phyloP scores from a whole-genome alignment of 1,284 basidiomycete species.

The Boletus sp. region DNA sequence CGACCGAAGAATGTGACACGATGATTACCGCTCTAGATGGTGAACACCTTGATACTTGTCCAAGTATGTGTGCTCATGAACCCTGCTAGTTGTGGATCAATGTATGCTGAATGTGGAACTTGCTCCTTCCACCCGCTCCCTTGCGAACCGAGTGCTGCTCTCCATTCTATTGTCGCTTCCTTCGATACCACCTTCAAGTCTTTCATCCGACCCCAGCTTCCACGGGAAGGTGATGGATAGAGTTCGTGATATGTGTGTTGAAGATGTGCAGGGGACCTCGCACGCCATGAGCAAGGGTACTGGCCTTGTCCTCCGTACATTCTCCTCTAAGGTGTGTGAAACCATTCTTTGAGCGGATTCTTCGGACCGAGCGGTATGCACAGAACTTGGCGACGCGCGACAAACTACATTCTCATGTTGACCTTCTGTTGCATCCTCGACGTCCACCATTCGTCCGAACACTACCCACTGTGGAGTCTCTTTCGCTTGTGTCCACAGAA shows the following conservation, averaged over 20 bases:
- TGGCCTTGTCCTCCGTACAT: conserved; percentile 44
- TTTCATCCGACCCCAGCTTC: conserved; percentile 52
- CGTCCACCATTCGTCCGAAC: conserved; percentile 69
- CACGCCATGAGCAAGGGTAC: conserved; percentile 58
- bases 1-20: conserved; percentile 48
- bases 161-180: conserved; percentile 56
- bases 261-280: conserved; percentile 50
- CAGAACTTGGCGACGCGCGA: conserved; percentile 19
- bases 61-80: conserved; percentile 8
- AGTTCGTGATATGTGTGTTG: conserved; percentile 46
- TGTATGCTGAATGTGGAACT: conserved; percentile 50
- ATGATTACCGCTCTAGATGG: conserved; percentile 61
- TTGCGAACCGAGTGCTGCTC: conserved; percentile 55
- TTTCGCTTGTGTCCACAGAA: conserved; percentile 58
- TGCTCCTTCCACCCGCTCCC: conserved; percentile 50
- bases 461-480: conserved; percentile 57
- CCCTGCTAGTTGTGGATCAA: conserved; percentile 43
- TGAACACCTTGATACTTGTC: conserved; percentile 31
- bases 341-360: neutral
- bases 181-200: conserved; percentile 47
- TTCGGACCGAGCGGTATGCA: neutral
- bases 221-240: conserved; percentile 42
- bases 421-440: conserved; percentile 70
- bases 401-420: conserved; percentile 42
- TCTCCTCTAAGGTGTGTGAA: conserved; percentile 31